A percentile compares a stretch with the other conserved stretches of the same genome.
These are phyloP conservation scores for Tetrahymena elliotti DNA, from an alignment of 73 alveolate species.

Conservation along the genomic window DNA sequence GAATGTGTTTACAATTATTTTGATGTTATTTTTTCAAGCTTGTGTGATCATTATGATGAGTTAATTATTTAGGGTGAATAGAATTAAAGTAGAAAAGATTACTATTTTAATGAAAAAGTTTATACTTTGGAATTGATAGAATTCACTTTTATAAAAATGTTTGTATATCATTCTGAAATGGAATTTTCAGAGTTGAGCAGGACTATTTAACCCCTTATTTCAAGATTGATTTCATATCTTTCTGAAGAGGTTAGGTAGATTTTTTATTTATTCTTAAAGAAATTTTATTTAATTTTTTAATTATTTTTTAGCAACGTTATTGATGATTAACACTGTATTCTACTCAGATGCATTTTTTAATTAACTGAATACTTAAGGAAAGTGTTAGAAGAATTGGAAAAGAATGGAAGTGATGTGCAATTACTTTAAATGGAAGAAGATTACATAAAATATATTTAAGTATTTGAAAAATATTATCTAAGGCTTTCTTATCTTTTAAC, in stretches of 20 bases:
- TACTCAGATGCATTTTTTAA: background rate
- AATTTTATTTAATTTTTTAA: background rate
- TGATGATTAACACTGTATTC: background rate
- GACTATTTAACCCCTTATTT: background rate
- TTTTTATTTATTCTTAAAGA: background rate
- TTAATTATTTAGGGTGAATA: background rate
- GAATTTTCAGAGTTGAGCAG: background rate
- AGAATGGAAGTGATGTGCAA: background rate
- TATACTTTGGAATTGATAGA: background rate
- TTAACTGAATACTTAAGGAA: background rate
- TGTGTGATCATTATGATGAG: background rate
- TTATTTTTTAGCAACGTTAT: background rate
- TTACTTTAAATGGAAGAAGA: background rate
- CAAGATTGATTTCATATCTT: background rate
- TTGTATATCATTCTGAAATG: background rate
- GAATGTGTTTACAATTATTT: background rate
- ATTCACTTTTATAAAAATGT: background rate
- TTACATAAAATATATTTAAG: background rate
- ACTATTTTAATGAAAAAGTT: background rate
- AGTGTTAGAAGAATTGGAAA: background rate
- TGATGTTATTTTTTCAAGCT: background rate
- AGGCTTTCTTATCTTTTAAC: background rate
- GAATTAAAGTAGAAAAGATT: background rate
- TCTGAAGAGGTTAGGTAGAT: background rate
- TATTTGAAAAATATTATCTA: background rate